phyloP scores from a whole-genome alignment of 345 rosid species.

The Carallia brachiata region DNA sequence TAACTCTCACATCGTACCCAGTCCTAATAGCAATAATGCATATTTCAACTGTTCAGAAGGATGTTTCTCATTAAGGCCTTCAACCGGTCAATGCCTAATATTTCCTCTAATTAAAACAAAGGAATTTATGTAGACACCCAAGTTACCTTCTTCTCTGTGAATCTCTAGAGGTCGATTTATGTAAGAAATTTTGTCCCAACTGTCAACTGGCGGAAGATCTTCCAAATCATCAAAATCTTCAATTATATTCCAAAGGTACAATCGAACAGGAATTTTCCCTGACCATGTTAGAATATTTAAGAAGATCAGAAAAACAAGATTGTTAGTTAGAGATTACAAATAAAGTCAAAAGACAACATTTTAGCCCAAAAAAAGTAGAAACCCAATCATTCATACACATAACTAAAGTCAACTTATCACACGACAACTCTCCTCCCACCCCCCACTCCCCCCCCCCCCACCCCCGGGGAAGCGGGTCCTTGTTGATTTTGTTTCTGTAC shows the following conservation, averaged over 20 bases:
- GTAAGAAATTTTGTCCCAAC: slow-evolving; percentile 83
- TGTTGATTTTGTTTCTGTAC: neutral
- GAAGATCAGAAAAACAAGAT: slow-evolving; percentile 1
- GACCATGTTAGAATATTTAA: slow-evolving; percentile 17
- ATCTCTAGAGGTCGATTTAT: slow-evolving; percentile 74
- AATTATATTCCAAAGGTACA: slow-evolving; percentile 55
- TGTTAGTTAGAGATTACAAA: neutral
- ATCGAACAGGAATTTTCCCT: slow-evolving; percentile 82
- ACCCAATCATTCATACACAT: neutral
- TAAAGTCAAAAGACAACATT: neutral
- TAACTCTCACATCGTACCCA: too few relatives aligned
- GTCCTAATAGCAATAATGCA: too few relatives aligned
- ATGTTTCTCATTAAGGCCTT: too few relatives aligned
- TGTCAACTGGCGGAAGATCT: slow-evolving; percentile 54
- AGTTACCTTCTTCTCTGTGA: slow-evolving; percentile 65
- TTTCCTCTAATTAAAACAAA: neutral
- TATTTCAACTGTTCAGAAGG: too few relatives aligned
- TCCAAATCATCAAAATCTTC: slow-evolving; percentile 68
- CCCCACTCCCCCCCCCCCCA: too few relatives aligned
- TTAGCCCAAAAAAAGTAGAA: too few relatives aligned
- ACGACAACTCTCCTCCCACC: too few relatives aligned
- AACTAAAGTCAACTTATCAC: neutral
- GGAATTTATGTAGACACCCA: slow-evolving; percentile 1
- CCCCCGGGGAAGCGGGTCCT: too few relatives aligned
- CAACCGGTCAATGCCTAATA: neutral